phyloP scores from a whole-genome alignment of 805 yeast species.

The Clavispora santaluciae region DNA sequence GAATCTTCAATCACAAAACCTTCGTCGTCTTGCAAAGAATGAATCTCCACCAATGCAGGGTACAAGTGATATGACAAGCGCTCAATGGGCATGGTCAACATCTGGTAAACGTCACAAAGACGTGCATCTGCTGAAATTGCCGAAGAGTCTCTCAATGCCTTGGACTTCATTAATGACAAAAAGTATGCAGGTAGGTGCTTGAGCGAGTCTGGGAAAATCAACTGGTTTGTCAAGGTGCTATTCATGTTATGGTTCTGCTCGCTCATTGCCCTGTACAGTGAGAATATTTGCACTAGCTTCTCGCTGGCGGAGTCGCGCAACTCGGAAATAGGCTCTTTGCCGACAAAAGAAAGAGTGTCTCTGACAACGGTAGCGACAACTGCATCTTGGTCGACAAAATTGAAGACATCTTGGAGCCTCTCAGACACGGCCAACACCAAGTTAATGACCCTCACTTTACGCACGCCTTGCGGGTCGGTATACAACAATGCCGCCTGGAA shows the following conservation, averaged over 20 bases:
- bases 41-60: slow-evolving; percentile 75
- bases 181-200: slow-evolving; percentile 64
- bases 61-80: slow-evolving; percentile 63
- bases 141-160: slow-evolving; percentile 50
- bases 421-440: slow-evolving; percentile 77
- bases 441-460: slow-evolving; percentile 86
- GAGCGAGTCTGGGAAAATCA: slow-evolving; percentile 78
- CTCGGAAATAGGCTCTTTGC: slow-evolving; percentile 34
- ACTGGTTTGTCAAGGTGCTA: slow-evolving; percentile 44
- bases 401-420: slow-evolving; percentile 66
- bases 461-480: slow-evolving; percentile 67
- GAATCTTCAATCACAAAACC: slow-evolving; percentile 27
- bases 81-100: slow-evolving; percentile 52
- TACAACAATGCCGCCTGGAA: slow-evolving; percentile 88
- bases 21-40: slow-evolving; percentile 56
- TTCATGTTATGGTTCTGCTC: slow-evolving; percentile 35
- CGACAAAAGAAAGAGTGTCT: slow-evolving; percentile 37
- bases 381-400: slow-evolving; percentile 66
- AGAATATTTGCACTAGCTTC: slow-evolving; percentile 40
- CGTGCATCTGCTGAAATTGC: slow-evolving; percentile 59
- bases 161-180: slow-evolving; percentile 65
- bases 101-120: slow-evolving; percentile 46
- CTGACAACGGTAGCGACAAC: slow-evolving; percentile 35
- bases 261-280: slow-evolving; percentile 49
- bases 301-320: slow-evolving; percentile 35